phyloP scores from a whole-genome alignment of 2,329 filamentous ascomycete genomes.

The Cladophialophora bantiana region DNA sequence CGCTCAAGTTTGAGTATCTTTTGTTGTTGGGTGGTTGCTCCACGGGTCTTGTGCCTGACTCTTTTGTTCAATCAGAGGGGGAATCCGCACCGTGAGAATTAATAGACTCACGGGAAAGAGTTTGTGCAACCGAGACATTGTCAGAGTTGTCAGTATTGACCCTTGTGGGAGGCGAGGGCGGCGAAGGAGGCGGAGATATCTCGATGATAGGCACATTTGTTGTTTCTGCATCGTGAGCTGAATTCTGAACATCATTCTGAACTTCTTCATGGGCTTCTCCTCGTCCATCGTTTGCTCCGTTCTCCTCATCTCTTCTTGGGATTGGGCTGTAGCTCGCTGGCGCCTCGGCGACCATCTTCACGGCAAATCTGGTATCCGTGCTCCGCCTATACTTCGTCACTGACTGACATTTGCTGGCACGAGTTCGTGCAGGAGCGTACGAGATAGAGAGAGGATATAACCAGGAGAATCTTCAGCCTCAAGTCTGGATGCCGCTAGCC shows the following conservation, averaged over 20 bases:
- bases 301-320: slow-evolving; percentile 13
- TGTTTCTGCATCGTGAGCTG: background rate
- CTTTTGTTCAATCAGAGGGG: slow-evolving; percentile 19
- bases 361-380: background rate
- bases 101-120: slow-evolving; percentile 17
- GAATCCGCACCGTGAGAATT: background rate
- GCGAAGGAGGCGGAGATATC: slow-evolving; percentile 10
- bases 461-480: background rate
- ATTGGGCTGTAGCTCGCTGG: slow-evolving; percentile 5
- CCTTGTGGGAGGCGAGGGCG: slow-evolving; percentile 3
- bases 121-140: slow-evolving; percentile 8
- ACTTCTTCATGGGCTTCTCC: background rate
- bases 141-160: background rate
- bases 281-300: background rate
- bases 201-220: slow-evolving; percentile 14
- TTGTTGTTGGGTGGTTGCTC: slow-evolving; percentile 1
- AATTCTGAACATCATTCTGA: background rate
- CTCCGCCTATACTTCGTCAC: background rate
- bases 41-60: slow-evolving; percentile 4
- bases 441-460: background rate
- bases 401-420: background rate
- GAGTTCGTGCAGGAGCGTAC: background rate
- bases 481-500: background rate
- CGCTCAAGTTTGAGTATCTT: slow-evolving; percentile 26
- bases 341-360: slow-evolving; percentile 5